These are phyloP conservation scores for Sporothrix curviconia DNA, from an alignment of 2,329 filamentous ascomycete species.

Conservation along the genomic window DNA sequence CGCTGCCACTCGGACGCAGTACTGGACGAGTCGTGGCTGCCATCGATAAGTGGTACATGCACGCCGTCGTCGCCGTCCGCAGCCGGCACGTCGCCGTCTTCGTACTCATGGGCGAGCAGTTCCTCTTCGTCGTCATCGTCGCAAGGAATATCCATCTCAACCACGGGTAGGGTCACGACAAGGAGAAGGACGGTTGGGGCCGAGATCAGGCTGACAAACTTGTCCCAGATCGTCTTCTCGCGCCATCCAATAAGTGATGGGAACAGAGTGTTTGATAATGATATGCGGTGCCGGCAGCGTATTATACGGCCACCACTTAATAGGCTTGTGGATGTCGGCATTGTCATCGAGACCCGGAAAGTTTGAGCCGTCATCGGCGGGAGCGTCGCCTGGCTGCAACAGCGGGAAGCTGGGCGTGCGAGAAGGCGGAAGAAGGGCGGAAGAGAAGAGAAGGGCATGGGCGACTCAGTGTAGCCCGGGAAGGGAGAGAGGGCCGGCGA, in stretches of 20 bases:
- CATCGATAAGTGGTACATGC: not conserved
- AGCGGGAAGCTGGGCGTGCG: conserved; percentile 51
- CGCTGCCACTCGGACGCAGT: conserved; percentile 46
- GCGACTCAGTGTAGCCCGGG: conserved; percentile 59
- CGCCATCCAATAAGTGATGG: conserved; percentile 79
- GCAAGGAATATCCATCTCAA: conserved; percentile 61
- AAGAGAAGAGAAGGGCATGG: conserved; percentile 36
- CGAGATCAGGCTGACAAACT: conserved; percentile 71
- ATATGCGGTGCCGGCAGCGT: conserved; percentile 66
- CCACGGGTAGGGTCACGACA: conserved; percentile 84
- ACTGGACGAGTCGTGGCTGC: not conserved
- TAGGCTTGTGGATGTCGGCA: conserved; percentile 35
- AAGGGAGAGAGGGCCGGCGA: conserved; percentile 56
- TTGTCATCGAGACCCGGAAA: conserved; percentile 38
- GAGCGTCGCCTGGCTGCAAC: conserved; percentile 27
- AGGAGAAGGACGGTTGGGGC: conserved; percentile 87
- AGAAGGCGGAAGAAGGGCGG: conserved; percentile 24
- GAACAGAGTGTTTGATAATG: conserved; percentile 69
- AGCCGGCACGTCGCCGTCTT: not conserved
- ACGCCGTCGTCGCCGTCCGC: not conserved
- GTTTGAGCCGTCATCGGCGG: conserved; percentile 27
- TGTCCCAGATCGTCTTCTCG: conserved; percentile 79
- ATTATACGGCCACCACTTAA: conserved; percentile 76
- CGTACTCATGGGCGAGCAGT: conserved; percentile 10
- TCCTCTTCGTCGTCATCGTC: conserved; percentile 35